Conservation (phyloP, 148 eudicot genomes). For the Diospyros lotus region DNA sequence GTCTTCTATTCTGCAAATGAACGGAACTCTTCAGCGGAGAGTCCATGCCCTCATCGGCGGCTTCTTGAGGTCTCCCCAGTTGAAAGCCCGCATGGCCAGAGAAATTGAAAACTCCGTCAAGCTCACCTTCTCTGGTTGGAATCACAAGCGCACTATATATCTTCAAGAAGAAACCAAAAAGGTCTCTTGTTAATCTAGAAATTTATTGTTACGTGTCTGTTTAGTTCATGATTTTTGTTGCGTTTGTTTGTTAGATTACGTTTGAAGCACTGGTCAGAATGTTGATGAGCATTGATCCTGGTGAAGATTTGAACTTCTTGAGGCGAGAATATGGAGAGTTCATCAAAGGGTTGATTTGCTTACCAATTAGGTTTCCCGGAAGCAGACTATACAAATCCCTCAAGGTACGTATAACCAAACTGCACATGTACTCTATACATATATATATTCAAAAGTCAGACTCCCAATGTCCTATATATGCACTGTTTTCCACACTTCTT, state of each 20-base stretch:
- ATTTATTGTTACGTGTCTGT: no score
- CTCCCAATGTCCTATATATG: not conserved
- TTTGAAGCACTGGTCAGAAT: constrained; percentile 76
- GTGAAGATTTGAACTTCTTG: constrained; percentile 65
- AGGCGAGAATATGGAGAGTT: constrained; percentile 68
- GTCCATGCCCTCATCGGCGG: constrained; percentile 63
- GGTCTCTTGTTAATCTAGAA: constrained; percentile 22
- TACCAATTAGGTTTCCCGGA: constrained; percentile 83
- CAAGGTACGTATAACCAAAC: constrained; percentile 34
- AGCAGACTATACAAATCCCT: constrained; percentile 72
- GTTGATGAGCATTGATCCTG: constrained; percentile 62
- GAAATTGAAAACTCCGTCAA: constrained; percentile 51
- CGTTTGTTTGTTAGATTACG: constrained; percentile 42
- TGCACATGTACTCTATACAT: not conserved
- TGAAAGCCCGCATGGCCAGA: constrained; percentile 55
- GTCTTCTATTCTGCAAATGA: constrained; percentile 66
- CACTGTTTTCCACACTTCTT: not conserved
- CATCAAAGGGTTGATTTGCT: constrained; percentile 82
- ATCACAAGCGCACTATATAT: constrained; percentile 28
- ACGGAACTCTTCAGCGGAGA: constrained; percentile 59
- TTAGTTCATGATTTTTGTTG: no score
- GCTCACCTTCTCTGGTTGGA: constrained; percentile 54
- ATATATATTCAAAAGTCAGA: not conserved
- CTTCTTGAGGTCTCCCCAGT: constrained; percentile 67
- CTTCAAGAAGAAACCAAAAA: constrained; percentile 79